Conservation (phyloP, 768 basidiomycete genomes). For the Exsudoporus frostii region DNA sequence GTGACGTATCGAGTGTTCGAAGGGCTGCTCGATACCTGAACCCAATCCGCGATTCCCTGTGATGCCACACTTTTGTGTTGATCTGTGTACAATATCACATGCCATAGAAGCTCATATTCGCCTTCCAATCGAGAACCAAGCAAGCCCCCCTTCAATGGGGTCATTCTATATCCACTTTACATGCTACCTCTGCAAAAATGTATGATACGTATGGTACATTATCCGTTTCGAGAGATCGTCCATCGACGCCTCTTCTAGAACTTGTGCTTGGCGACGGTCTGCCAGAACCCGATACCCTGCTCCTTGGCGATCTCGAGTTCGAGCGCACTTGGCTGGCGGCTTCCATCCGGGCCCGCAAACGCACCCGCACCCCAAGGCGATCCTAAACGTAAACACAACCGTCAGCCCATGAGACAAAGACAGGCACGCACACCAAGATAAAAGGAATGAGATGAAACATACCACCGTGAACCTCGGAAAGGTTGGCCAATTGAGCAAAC, state of each 20-base stretch:
- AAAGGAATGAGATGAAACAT: conserved; percentile 18
- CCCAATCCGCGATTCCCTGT: neutral
- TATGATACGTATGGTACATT: neutral
- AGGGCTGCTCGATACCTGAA: neutral
- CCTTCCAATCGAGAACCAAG: too few species aligned
- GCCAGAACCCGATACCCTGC: conserved; percentile 55
- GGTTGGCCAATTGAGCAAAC: conserved; percentile 41
- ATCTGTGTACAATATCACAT: neutral
- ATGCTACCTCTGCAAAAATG: neutral
- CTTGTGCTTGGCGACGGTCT: conserved; percentile 41
- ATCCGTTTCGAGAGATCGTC: neutral
- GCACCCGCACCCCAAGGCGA: conserved; percentile 81
- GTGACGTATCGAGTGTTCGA: neutral
- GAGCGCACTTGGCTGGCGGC: conserved; percentile 45
- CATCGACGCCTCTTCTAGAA: conserved; percentile 10
- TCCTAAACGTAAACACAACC: conserved; percentile 36
- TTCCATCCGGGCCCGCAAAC: conserved; percentile 44
- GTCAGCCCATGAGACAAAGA: neutral
- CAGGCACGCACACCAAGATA: too few species aligned
- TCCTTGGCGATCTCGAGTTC: conserved; percentile 50
- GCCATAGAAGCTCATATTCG: too few species aligned
- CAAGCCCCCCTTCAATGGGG: too few species aligned
- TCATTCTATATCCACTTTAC: neutral
- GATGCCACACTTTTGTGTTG: neutral
- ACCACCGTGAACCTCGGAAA: conserved; percentile 59